Conservation (phyloP, 306 rosid species). For the Oemleria cerasiformis region DNA sequence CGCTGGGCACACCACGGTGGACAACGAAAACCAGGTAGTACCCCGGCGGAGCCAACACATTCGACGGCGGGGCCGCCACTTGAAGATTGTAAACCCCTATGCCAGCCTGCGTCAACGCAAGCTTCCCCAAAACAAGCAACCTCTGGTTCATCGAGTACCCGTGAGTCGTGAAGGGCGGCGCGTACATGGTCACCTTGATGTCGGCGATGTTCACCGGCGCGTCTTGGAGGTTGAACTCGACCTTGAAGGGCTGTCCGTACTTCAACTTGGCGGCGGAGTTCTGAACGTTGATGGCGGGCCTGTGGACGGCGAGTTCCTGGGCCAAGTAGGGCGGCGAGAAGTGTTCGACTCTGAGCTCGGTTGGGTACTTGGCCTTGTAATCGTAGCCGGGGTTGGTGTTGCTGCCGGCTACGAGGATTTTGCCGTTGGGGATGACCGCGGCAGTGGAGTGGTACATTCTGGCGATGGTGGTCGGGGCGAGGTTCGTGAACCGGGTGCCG, state of each 20-base stretch:
- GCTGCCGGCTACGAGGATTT: slow-evolving; percentile 70
- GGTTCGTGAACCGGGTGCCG: slow-evolving; percentile 33
- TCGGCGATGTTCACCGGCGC: slow-evolving; percentile 11
- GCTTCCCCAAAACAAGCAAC: slow-evolving; percentile 32
- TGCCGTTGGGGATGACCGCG: slow-evolving; percentile 67
- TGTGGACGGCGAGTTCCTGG: background rate
- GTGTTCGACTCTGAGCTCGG: slow-evolving; percentile 66
- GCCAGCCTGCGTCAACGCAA: background rate
- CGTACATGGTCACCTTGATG: slow-evolving; percentile 53
- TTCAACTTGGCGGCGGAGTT: background rate
- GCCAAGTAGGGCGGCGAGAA: slow-evolving; percentile 78
- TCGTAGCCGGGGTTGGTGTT: slow-evolving; percentile 67
- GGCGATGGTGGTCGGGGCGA: slow-evolving; percentile 35
- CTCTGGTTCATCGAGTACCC: slow-evolving; percentile 83
- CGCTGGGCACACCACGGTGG: slow-evolving; percentile 73
- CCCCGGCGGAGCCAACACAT: slow-evolving; percentile 67
- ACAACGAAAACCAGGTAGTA: slow-evolving; percentile 63
- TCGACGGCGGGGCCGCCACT: slow-evolving; percentile 41
- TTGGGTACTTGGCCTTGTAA: slow-evolving; percentile 44
- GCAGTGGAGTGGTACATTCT: slow-evolving; percentile 86
- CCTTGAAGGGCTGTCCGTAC: slow-evolving; percentile 25
- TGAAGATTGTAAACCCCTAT: slow-evolving; percentile 10
- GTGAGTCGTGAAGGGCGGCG: slow-evolving; percentile 91
- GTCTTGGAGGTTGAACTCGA: slow-evolving; percentile 21
- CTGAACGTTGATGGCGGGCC: slow-evolving; percentile 33